These are phyloP conservation scores for Kazachstania africana DNA, from an alignment of 805 yeast species.

Conservation along the genomic window DNA sequence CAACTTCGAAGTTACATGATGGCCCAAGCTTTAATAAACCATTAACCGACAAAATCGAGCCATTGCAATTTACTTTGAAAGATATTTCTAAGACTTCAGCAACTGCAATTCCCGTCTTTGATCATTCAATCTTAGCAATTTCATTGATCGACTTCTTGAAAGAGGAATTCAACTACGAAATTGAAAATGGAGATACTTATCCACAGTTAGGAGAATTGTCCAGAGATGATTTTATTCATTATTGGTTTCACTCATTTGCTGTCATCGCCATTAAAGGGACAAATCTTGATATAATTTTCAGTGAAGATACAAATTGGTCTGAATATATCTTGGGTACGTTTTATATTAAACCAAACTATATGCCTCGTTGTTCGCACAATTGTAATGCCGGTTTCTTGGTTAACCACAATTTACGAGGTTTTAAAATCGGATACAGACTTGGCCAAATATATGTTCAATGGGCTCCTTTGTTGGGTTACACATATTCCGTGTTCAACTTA, in stretches of 20 bases:
- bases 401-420: conserved; percentile 44
- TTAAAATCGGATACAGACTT: conserved; percentile 56
- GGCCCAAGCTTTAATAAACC: conserved; percentile 28
- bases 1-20: conserved; percentile 14
- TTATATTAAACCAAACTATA: conserved; percentile 77
- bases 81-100: conserved; percentile 34
- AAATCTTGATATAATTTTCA: conserved; percentile 1
- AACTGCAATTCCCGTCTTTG: conserved; percentile 51
- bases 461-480: conserved; percentile 74
- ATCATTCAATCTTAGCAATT: conserved; percentile 37
- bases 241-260: conserved; percentile 59
- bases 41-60: conserved; percentile 26
- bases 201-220: conserved; percentile 39
- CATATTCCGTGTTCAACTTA: conserved; percentile 74
- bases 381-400: conserved; percentile 87
- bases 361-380: conserved; percentile 73
- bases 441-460: conserved; percentile 55
- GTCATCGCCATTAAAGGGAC: conserved; percentile 47
- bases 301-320: conserved; percentile 33
- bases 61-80: conserved; percentile 30
- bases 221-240: conserved; percentile 41
- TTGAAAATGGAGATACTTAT: conserved; percentile 67
- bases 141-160: conserved; percentile 36
- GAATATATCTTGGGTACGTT: conserved; percentile 54
- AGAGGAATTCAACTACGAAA: conserved; percentile 47